Conservation (phyloP, 1,284 basidiomycete species). For the Sanghuangporus sanghuang region DNA sequence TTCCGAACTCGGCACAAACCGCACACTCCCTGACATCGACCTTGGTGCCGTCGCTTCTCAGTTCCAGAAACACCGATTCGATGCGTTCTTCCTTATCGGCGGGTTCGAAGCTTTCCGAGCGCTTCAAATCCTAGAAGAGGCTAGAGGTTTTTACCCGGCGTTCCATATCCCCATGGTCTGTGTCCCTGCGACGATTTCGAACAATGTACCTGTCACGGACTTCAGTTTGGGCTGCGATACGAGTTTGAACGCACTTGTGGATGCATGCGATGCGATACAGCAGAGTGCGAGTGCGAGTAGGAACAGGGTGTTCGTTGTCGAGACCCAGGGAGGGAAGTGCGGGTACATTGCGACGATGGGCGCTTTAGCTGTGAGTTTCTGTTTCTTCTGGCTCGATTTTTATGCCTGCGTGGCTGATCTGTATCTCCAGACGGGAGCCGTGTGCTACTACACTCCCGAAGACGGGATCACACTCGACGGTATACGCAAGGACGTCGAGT, state of each 20-base stretch:
- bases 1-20: conserved; percentile 98
- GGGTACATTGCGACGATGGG: conserved; percentile 96
- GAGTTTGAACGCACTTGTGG: conserved; percentile 93
- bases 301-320: conserved; percentile 95
- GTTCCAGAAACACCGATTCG: conserved; percentile 82
- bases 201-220: conserved; percentile 97
- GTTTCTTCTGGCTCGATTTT: neutral
- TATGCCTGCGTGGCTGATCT: neutral
- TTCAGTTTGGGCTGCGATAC: conserved; percentile 95
- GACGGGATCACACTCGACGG: conserved; percentile 79
- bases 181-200: conserved; percentile 92
- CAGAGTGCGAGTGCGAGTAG: conserved; percentile 94
- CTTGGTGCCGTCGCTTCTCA: conserved; percentile 84
- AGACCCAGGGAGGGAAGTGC: conserved; percentile 96
- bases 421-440: conserved; percentile 71
- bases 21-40: conserved; percentile 80
- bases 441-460: conserved; percentile 93
- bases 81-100: conserved; percentile 87
- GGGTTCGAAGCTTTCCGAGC: conserved; percentile 94
- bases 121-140: conserved; percentile 75
- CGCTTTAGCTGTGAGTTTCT: conserved; percentile 72
- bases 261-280: conserved; percentile 97
- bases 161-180: conserved; percentile 94
- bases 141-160: conserved; percentile 77
- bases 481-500: conserved; percentile 83